Percentiles rank a stretch among this genome's conserved stretches.
Conservation (phyloP, 371 early-diverging fungal species). For the Capillidium rhysosporum region DNA sequence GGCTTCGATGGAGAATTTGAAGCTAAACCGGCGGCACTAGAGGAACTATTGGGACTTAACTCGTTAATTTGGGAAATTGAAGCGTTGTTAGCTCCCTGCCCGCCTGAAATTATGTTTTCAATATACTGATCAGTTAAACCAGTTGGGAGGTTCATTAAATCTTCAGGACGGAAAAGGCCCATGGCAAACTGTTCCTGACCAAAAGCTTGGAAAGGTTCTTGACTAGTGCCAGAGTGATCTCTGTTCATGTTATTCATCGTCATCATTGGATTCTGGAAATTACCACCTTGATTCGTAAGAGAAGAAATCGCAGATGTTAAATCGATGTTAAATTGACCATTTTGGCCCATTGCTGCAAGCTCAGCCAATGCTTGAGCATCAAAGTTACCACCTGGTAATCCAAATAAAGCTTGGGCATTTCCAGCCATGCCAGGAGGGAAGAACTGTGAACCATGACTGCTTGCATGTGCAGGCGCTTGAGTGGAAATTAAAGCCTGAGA, state of each 20-base stretch:
- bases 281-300: neutral
- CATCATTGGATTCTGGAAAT: neutral
- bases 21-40: no score
- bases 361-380: constrained; percentile 3
- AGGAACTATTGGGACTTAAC: no score
- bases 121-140: neutral
- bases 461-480: neutral
- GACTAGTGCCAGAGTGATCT: neutral
- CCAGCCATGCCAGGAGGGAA: neutral
- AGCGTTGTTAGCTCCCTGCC: neutral
- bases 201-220: neutral
- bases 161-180: constrained; percentile 4
- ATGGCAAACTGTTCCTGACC: neutral
- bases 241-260: neutral
- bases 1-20: no score
- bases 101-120: neutral
- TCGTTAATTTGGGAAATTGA: no score
- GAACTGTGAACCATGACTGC: neutral
- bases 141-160: constrained; percentile 6
- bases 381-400: neutral
- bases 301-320: neutral
- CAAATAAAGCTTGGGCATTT: constrained; percentile 2
- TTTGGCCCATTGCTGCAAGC: constrained; percentile 4
- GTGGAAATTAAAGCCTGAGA: neutral
- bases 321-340: neutral